Evolutionary conservation across 2,329 filamentous ascomycete genomes (phyloP).

Genomic region (Stagonosporopsis chrysanthemi): DNA sequence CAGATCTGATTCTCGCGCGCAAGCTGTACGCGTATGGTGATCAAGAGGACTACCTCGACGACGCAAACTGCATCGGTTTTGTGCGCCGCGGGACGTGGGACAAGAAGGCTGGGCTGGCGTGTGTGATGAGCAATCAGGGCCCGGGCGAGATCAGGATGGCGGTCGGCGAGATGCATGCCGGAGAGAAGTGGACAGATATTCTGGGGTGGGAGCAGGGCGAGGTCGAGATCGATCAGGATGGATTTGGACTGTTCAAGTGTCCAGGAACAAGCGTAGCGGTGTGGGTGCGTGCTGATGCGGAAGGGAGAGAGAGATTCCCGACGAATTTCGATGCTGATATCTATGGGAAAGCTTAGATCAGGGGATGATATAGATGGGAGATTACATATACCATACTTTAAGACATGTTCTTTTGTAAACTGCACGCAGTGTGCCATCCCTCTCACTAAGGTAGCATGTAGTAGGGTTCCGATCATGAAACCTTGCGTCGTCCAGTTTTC

Average conservation of each 20-base stretch:
- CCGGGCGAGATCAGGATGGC: constrained; percentile 65
- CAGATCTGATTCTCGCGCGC: constrained; percentile 67
- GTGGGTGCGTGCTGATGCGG: constrained; percentile 66
- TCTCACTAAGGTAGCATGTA: too few species aligned
- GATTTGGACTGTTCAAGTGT: constrained; percentile 64
- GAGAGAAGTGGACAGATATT: constrained; percentile 71
- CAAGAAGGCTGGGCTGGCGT: constrained; percentile 57
- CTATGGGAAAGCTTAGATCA: constrained; percentile 32
- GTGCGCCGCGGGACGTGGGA: constrained; percentile 61
- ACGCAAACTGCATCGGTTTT: constrained; percentile 68
- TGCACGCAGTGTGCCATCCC: too few species aligned
- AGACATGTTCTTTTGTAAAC: too few species aligned
- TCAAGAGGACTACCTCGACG: constrained; percentile 70
- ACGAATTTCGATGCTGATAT: constrained; percentile 47
- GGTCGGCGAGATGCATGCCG: constrained; percentile 65
- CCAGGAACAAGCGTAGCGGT: constrained; percentile 63
- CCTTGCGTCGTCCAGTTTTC: too few species aligned
- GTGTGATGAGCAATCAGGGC: constrained; percentile 59
- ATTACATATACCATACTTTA: too few species aligned
- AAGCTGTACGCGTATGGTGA: constrained; percentile 72
- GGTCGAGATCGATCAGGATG: constrained; percentile 66
- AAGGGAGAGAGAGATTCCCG: constrained; percentile 53
- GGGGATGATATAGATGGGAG: not conserved
- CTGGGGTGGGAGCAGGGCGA: constrained; percentile 62
- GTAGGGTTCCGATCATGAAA: too few species aligned